Base-by-base conservation (phyloP, 208 protist genomes). In the Crithidia bombi region DNA sequence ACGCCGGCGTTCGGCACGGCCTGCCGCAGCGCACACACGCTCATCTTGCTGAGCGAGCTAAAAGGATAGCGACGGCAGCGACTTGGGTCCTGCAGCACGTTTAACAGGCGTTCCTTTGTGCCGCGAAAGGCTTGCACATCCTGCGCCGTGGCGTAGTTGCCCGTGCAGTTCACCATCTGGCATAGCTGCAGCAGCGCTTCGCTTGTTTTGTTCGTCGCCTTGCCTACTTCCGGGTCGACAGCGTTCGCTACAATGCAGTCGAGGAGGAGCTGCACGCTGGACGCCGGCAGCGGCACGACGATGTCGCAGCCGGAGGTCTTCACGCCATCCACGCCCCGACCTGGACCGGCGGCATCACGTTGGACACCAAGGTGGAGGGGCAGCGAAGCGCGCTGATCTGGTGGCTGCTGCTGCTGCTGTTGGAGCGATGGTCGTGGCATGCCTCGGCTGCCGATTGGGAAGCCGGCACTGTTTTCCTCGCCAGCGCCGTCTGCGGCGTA, bases 41-140 rank as follows among this genome's bases (percentile, higher is more conserved):
- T 87, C 65, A 81, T 78, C 69, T 95, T 95, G 51, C 78, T 78
- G 51, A 90, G 73, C 15, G 87, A 95, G 72, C 65, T 90, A 56
- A 95, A 92, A 11, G 86, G 81, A 49, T 82, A 93, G 57, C 86
- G 81, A 21, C 73, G 75, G 71, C 75, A 88, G 44, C 63, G 72
- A 47, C 33, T 64, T 1, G 74, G 57, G 76, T 90, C 79, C 43
- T 82, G 80, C 70, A 93, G 67, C 1, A 46, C 32, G 2, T 30
- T 19, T 19, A 89, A 47, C 61, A 93, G 77, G 5, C 43, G 62
- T 2, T 68, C 57, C 4, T 47, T 36, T 7, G 82, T 85, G 21
- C 6, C 26, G 32, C 64, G 50, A 41, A 84, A 69, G 12, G 69
- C 33, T 19, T 74, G 58, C 30, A 49, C 35, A 23, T 66, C 66